Base-by-base conservation (phyloP, 2,329 filamentous ascomycete species). In the Diaporthe eres region DNA sequence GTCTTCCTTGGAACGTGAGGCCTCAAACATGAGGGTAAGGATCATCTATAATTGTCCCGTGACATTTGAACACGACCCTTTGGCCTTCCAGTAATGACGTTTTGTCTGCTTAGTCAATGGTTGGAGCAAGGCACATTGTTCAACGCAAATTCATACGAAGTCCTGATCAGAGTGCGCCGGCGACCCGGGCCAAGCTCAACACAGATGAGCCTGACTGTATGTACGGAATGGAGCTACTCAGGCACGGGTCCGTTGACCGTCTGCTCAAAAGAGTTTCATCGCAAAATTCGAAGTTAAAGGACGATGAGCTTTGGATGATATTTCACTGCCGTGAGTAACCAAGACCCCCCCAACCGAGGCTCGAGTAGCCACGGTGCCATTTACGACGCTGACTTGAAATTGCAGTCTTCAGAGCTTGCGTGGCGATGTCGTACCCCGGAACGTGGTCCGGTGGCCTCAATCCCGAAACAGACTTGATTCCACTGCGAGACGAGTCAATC, bases 231-330 rank as follows among this genome's bases (percentile, higher is more conserved):
- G 65, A 70, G 22, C n/a, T 70, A 8, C 31, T 70, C 4, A 70
- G 42, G 34, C 22, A 70, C n/a, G 65, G 65, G 13, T 70, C 65
- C 28, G 6, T 70, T 2, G 49, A 70, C 22, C 22, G 34, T 34
- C n/a, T 70, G 9, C 49, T 70, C n/a, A 12, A 28, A 2, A 55
- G 28, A 22, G 5, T 70, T 10, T 42, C 49, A 5, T 9, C 7
- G 0, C 65, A 22, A 28, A 13, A 39, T 25, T 31, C 42, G 49
- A 70, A 70, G 34, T 13, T 55, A 13, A 55, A 34, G 17, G 65
- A 70, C 28, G 65, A 70, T 28, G 65, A 70, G 49, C 34, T 70
- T 15, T 70, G 65, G 65, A 55, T 70, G 49, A 55, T 70, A 28
- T 70, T 70, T 22, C 65, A 70, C 25, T 70, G 65, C 49, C 49